These are phyloP conservation scores for Coemansia sp. DNA, from an alignment of 192 early-diverging fungal species.

Conservation along the genomic window DNA sequence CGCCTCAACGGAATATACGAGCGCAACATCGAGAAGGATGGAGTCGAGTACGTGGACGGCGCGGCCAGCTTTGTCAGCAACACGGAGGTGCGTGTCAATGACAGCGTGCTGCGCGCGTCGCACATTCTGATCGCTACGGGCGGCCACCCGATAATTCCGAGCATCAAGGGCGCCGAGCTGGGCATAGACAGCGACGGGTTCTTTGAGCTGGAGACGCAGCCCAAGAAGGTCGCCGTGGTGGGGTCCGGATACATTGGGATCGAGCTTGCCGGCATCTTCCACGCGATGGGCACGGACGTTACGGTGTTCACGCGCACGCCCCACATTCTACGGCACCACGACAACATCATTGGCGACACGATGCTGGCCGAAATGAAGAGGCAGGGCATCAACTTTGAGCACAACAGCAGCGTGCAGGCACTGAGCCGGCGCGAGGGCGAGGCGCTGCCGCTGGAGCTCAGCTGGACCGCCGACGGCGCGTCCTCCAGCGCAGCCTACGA, in stretches of 20 bases:
- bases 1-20: slow-evolving; percentile 97
- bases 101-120: slow-evolving; percentile 59
- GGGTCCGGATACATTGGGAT: slow-evolving; percentile 96
- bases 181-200: slow-evolving; percentile 94
- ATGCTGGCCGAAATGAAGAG: slow-evolving; percentile 71
- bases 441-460: slow-evolving; percentile 52
- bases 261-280: slow-evolving; percentile 92
- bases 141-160: slow-evolving; percentile 69
- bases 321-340: slow-evolving; percentile 83
- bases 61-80: slow-evolving; percentile 75
- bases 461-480: slow-evolving; percentile 25
- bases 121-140: slow-evolving; percentile 90
- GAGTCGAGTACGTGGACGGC: slow-evolving; percentile 77
- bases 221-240: slow-evolving; percentile 84
- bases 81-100: slow-evolving; percentile 62
- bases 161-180: slow-evolving; percentile 72
- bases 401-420: slow-evolving; percentile 53
- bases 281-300: slow-evolving; percentile 77
- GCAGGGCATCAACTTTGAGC: slow-evolving; percentile 77
- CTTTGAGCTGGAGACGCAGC: slow-evolving; percentile 87
- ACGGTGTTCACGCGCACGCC: slow-evolving; percentile 79
- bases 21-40: slow-evolving; percentile 80
- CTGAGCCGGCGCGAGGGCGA: slow-evolving; percentile 55
- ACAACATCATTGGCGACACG: slow-evolving; percentile 71
- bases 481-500: slow-evolving; percentile 61